Conservation (phyloP, 2,329 filamentous ascomycete species). For the Aspergillus sp. region DNA sequence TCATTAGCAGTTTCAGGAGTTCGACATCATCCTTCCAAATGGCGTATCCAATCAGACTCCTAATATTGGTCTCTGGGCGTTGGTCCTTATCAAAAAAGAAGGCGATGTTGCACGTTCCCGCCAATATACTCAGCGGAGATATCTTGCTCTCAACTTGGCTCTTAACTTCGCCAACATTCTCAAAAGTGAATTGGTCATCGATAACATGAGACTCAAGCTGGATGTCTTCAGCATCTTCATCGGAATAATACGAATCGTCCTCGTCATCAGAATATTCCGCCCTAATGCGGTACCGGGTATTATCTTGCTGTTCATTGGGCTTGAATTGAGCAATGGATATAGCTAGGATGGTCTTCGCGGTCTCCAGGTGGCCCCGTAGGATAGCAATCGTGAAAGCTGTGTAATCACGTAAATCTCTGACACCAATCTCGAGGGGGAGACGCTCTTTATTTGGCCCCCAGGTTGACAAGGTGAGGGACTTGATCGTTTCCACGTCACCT, state of each 20-base stretch:
- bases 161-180: slow-evolving; percentile 69
- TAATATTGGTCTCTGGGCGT: not conserved
- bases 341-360: slow-evolving; percentile 67
- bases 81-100: slow-evolving; percentile 17
- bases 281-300: slow-evolving; percentile 35
- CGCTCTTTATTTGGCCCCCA: slow-evolving; percentile 51
- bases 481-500: slow-evolving; percentile 65
- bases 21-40: slow-evolving; percentile 55
- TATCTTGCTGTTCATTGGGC: slow-evolving; percentile 53
- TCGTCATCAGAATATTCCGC: slow-evolving; percentile 29
- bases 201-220: slow-evolving; percentile 53
- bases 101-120: slow-evolving; percentile 36
- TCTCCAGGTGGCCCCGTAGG: slow-evolving; percentile 61
- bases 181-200: slow-evolving; percentile 70
- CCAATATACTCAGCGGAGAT: slow-evolving; percentile 56
- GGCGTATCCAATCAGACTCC: slow-evolving; percentile 43
- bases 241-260: slow-evolving; percentile 38
- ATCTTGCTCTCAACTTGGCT: slow-evolving; percentile 66
- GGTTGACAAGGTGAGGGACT: slow-evolving; percentile 27
- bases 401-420: slow-evolving; percentile 52
- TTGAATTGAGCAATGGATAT: slow-evolving; percentile 70
- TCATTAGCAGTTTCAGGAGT: slow-evolving; percentile 59
- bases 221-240: slow-evolving; percentile 20
- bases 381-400: slow-evolving; percentile 69
- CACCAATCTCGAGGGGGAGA: slow-evolving; percentile 64